A percentile compares a stretch with the other conserved stretches of the same genome.
Conservation (phyloP, 768 basidiomycete genomes). For the Auriscalpium vulgare region DNA sequence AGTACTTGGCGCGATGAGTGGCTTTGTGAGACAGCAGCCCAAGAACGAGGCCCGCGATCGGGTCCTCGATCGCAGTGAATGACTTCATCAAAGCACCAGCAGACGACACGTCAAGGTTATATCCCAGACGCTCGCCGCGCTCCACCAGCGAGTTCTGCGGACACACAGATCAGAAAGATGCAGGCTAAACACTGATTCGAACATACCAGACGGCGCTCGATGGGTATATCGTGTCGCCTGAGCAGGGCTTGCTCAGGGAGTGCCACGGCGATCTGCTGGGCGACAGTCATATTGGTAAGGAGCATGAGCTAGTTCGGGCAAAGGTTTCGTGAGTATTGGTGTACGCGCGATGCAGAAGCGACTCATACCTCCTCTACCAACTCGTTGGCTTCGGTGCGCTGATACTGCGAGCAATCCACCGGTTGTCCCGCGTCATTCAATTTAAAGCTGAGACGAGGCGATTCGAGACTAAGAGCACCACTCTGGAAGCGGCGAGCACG, state of each 20-base stretch:
- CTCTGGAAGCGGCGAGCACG: constrained; percentile 66
- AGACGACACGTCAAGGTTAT: constrained; percentile 71
- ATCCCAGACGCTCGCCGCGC: constrained; percentile 78
- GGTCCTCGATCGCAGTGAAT: constrained; percentile 65
- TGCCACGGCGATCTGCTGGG: constrained; percentile 88
- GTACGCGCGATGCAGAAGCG: no score
- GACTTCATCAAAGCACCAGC: constrained; percentile 80
- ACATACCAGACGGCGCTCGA: constrained; percentile 83
- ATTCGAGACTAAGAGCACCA: constrained; percentile 70
- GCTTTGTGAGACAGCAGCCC: constrained; percentile 83
- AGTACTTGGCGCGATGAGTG: constrained; percentile 95
- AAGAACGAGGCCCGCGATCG: constrained; percentile 68
- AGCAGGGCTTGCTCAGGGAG: constrained; percentile 96
- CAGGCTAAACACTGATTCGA: no score
- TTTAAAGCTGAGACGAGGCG: constrained; percentile 63
- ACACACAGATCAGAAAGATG: no score
- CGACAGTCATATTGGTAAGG: constrained; percentile 81
- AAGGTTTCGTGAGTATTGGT: not conserved
- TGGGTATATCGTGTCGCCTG: constrained; percentile 86
- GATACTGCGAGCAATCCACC: constrained; percentile 62
- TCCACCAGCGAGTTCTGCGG: constrained; percentile 65
- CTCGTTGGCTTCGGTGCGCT: constrained; percentile 62
- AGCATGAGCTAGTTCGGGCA: constrained; percentile 73
- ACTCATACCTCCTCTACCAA: constrained; percentile 78
- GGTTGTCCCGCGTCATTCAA: constrained; percentile 78